Evolutionary conservation across 345 rosid species (phyloP), one percentile per base, ranked within the genome.

Genomic region (Eutrema heterophyllum): DNA sequence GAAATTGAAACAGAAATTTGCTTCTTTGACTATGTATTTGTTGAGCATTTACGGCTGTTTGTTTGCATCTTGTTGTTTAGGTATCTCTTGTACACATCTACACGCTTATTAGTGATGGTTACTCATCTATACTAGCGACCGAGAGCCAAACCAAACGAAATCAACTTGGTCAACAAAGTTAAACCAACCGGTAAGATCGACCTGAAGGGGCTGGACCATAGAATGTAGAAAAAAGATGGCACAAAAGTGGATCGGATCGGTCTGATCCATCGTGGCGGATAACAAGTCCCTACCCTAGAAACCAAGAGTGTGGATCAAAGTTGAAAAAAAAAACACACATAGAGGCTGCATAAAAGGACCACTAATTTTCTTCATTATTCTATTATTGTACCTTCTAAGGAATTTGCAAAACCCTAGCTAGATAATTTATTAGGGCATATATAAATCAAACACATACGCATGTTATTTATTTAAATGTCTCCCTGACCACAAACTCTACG

Each of bases 241-340:
- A 68, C 24, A 43, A 51, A 39, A 24, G 55, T 26, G 68, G 68
- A 68, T 68, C 68, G 63, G 63, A 67, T 68, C 73, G 46, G 56
- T 58, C 29, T 51, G 68, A 67, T 21, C 1, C 1, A 21, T 74
- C 67, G 50, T 74, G 68, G 68, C 68, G 52, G 26, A 48, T 43
- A 69, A 69, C 43, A 76, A 69, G 79, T 76, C 74, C 79, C 79
- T 75, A 76, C 79, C 16, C 79, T 76, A 76, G 70, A 61, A 69
- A 76, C 70, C 41, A 69, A 76, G 70, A 41, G 79, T 36, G 79
- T 69, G 79, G 79, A 68, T 76, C 79, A 69, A 69, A 61, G 75
- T 76, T 76, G 79, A 62, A 68, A 59, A 57, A 51, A 7, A 35
- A 7, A 27, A 68, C 40, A 60, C 51, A 62, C 14, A 75, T 44